These are phyloP conservation scores for Ophiostoma populinum DNA, from an alignment of 2,329 filamentous ascomycete genomes.

Conservation along the genomic window DNA sequence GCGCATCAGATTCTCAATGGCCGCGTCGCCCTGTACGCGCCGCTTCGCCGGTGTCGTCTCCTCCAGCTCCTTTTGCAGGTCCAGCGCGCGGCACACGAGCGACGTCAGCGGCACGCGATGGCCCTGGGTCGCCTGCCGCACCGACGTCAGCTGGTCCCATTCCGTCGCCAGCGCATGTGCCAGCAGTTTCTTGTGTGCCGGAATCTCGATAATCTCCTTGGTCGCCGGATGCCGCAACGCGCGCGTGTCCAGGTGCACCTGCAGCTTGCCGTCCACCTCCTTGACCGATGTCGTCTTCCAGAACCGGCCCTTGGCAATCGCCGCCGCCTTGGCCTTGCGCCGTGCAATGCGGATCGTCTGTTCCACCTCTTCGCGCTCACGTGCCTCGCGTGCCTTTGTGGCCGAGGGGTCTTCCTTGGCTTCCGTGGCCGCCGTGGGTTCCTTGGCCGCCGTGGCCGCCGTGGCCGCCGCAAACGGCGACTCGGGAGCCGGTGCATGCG, in stretches of 20 bases:
- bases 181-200: slow-evolving; percentile 59
- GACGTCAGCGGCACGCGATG: slow-evolving; percentile 86
- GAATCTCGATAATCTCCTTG: slow-evolving; percentile 55
- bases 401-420: not conserved
- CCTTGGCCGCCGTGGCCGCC: not conserved
- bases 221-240: slow-evolving; percentile 62
- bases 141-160: slow-evolving; percentile 73
- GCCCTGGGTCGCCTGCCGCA: slow-evolving; percentile 67
- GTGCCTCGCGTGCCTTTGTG: slow-evolving; percentile 12
- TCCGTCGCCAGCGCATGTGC: slow-evolving; percentile 77
- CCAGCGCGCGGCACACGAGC: slow-evolving; percentile 64
- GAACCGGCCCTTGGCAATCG: slow-evolving; percentile 41
- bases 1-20: slow-evolving; percentile 54
- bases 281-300: slow-evolving; percentile 71
- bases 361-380: slow-evolving; percentile 21
- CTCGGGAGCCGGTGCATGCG: slow-evolving; percentile 28
- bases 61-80: slow-evolving; percentile 45
- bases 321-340: slow-evolving; percentile 34
- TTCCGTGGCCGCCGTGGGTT: too few relatives aligned
- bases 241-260: slow-evolving; percentile 55
- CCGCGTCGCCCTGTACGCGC: slow-evolving; percentile 34
- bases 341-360: slow-evolving; percentile 25
- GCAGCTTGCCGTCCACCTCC: slow-evolving; percentile 32
- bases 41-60: not conserved
- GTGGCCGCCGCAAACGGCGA: too few relatives aligned